phyloP scores from a whole-genome alignment of 768 basidiomycete species.

The Leucocoprinus sp. region DNA sequence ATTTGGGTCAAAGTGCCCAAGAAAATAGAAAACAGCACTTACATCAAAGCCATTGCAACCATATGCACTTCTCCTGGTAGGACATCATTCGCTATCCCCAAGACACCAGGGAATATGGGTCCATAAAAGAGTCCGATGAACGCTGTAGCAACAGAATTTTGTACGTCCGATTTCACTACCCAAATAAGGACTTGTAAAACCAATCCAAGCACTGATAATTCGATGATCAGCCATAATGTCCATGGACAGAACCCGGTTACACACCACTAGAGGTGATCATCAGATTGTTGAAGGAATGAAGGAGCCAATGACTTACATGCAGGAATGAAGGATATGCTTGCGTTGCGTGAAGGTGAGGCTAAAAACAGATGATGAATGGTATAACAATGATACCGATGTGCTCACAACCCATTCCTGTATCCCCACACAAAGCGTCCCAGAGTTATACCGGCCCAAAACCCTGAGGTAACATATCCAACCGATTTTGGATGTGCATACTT shows the following conservation, averaged over 20 bases:
- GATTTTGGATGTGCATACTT: constrained; percentile 41
- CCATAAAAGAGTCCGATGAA: constrained; percentile 42
- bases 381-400: neutral
- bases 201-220: constrained; percentile 29
- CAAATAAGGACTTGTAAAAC: constrained; percentile 42
- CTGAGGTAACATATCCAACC: constrained; percentile 48
- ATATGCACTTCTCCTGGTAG: constrained; percentile 40
- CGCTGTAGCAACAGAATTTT: constrained; percentile 37
- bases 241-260: neutral
- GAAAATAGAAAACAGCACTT: constrained; percentile 13
- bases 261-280: constrained; percentile 3
- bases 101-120: constrained; percentile 39
- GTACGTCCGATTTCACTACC: constrained; percentile 36
- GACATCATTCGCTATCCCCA: constrained; percentile 38
- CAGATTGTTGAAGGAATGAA: neutral
- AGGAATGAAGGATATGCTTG: constrained; percentile 34
- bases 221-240: neutral
- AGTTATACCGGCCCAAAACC: constrained; percentile 50
- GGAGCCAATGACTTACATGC: constrained; percentile 27
- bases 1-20: neutral
- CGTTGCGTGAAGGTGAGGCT: constrained; percentile 37
- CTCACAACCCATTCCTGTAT: constrained; percentile 33
- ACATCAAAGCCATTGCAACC: constrained; percentile 50
- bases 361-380: neutral
- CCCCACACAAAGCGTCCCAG: constrained; percentile 45